Evolutionary conservation across 345 rosid species (phyloP), one percentile per base, ranked within the genome.

Genomic region (Murraya paniculata): DNA sequence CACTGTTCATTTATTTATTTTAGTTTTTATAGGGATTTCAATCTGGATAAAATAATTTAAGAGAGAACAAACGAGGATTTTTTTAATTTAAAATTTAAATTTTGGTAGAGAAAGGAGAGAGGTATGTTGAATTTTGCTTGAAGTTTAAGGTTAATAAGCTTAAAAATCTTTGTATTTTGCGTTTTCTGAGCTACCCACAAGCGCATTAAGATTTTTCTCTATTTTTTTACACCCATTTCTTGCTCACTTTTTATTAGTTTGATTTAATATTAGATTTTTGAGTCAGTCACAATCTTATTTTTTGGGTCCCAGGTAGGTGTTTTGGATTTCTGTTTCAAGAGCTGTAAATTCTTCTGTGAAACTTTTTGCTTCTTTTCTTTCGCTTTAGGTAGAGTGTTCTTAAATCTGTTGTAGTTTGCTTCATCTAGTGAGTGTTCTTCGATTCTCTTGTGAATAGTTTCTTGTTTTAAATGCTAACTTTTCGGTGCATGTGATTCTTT

Each of bases 331-430:
- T 27, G n/a, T 68, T 11, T 38, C n/a, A 30, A 69, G 55, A 11
- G 59, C n/a, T 59, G 72, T 75, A 27, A 56, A 53, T 53, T 53
- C 45, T 66, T 74, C 31, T 70, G 53, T 55, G 64, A 65, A 39
- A 68, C 38, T 68, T 76, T 78, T 75, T 55, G 24, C 36, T 71
- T 71, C 5, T 30, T 65, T 35, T 50, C 56, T 30, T 79, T 77
- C 24, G 30, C 31, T 71, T 83, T 53, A 73, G 56, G 75, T 78
- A 59, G 71, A 68, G 76, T 78, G 79, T 82, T 78, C 74, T 68
- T 64, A 77, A 73, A 62, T 73, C 77, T 78, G 76, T 38, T 78
- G 68, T 5, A 48, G 84, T 64, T 87, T 82, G 83, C 88, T 81
- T 81, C 83, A 74, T 64, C 73, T 24, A 65, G 71, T 85, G 69